phyloP scores from a whole-genome alignment of 345 rosid species.

The Linum usitatissimum region DNA sequence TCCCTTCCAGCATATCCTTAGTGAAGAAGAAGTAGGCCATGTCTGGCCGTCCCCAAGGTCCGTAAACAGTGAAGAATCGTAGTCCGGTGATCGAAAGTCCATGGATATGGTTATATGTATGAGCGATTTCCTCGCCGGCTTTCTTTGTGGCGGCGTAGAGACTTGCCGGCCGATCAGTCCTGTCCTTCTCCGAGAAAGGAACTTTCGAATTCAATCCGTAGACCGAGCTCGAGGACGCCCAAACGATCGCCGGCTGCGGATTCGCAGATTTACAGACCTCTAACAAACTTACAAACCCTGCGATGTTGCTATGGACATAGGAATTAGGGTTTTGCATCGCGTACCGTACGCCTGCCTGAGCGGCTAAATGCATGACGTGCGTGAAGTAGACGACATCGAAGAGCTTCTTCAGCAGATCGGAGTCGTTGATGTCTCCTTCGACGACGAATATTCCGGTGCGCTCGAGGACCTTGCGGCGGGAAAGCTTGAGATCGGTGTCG shows the following conservation, averaged over 20 bases:
- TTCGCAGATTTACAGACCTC: slow-evolving; percentile 44
- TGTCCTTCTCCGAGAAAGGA: slow-evolving; percentile 57
- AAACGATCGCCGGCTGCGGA: slow-evolving; percentile 56
- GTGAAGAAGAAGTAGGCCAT: slow-evolving; percentile 73
- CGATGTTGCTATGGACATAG: slow-evolving; percentile 53
- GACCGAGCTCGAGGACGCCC: slow-evolving; percentile 73
- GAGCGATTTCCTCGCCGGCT: slow-evolving; percentile 43
- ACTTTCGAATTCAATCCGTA: slow-evolving; percentile 52
- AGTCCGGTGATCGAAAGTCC: slow-evolving; percentile 50
- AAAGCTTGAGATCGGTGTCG: slow-evolving; percentile 44
- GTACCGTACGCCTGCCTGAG: slow-evolving; percentile 60
- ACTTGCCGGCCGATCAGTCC: not conserved
- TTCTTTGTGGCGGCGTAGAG: not conserved
- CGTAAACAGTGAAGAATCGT: slow-evolving; percentile 56
- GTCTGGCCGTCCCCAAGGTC: slow-evolving; percentile 70
- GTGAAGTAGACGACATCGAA: slow-evolving; percentile 43
- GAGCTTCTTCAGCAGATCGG: slow-evolving; percentile 34
- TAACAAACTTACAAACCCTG: slow-evolving; percentile 47
- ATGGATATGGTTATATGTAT: slow-evolving; percentile 57
- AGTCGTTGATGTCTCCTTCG: slow-evolving; percentile 55
- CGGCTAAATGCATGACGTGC: slow-evolving; percentile 58
- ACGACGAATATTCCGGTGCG: slow-evolving; percentile 44
- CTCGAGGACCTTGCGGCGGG: slow-evolving; percentile 39
- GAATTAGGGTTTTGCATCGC: slow-evolving; percentile 60
- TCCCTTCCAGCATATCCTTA: slow-evolving; percentile 43